Base-by-base conservation (phyloP, 2,329 filamentous ascomycete genomes). In the Beauveria scarabaeidicola region DNA sequence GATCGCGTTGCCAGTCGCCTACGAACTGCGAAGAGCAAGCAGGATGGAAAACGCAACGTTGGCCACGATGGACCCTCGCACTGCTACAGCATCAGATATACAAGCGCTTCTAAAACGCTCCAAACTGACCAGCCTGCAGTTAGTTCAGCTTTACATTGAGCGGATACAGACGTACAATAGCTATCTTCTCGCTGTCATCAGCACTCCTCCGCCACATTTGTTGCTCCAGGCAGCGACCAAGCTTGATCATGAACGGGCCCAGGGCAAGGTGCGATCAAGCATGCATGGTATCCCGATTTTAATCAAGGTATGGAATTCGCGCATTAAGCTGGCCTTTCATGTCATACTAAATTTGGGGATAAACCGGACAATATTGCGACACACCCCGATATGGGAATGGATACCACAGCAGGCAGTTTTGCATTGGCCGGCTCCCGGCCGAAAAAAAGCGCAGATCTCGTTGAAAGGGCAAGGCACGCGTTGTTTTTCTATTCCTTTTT, bases 321-420 rank as follows among this genome's bases (percentile, higher is more conserved):
- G 25, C 11, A 50, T 10, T 29, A 50, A 17, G 47, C 13, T n/a
- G 29, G 8, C 21, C 25, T 50, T 29, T 8, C 21, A 29, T 36
- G 15, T 19, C 47, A 50, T 50, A 19, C 11, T 21, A 50, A 50
- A 8, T 3, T n/a, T 21, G 5, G 47, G n/a, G n/a, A n/a, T n/a
- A n/a, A n/a, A n/a, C 47, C 38, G 50, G 50, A 52, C n/a, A 52
- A 40, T 52, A 52, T 52, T 52, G 29, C 50, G 3, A 52, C 50
- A 40, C 50, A 52, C 32, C 50, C 50, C 15, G 50, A 52, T 27
- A 52, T 52, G 50, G 50, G 50, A 52, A 52, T 40, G 50, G 50
- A 52, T 15, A 52, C 50, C 21, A 52, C 50, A 19, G 50, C 50
- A 23, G 50, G 50, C 32, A 52, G 50, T 38, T 52, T 52, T 38